phyloP scores from a whole-genome alignment of 192 early-diverging fungal species.

The Spizellomyces punctatus region DNA sequence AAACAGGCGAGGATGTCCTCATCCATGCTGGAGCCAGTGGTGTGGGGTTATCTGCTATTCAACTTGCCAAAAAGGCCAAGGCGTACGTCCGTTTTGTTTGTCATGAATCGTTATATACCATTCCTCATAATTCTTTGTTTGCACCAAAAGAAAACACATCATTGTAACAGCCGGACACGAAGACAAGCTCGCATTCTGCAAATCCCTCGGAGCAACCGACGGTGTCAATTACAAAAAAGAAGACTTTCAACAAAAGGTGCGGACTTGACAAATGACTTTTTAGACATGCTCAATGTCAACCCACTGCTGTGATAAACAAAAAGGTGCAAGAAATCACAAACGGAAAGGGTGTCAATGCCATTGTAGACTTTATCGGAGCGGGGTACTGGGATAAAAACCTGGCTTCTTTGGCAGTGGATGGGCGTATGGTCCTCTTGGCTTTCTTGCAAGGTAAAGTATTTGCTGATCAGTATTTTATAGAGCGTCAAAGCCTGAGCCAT shows the following conservation, averaged over 20 bases:
- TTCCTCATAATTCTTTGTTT: constrained; percentile 2
- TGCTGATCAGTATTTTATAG: not conserved
- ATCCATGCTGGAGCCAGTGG: constrained; percentile 90
- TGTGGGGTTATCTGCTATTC: constrained; percentile 85
- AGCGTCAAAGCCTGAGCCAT: not conserved
- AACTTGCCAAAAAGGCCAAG: constrained; percentile 72
- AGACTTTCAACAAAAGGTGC: constrained; percentile 59
- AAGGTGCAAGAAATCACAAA: constrained; percentile 69
- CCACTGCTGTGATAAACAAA: not conserved
- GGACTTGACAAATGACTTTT: not conserved
- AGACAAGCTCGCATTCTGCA: constrained; percentile 71
- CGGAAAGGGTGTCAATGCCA: constrained; percentile 74
- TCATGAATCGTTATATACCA: too few species aligned
- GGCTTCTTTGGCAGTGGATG: constrained; percentile 74
- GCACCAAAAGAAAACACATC: constrained; percentile 47
- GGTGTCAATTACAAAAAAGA: constrained; percentile 80
- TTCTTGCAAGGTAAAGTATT: constrained; percentile 65
- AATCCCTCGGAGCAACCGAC: constrained; percentile 74
- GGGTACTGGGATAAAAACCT: constrained; percentile 48
- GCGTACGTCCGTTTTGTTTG: constrained; percentile 26
- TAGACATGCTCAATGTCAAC: constrained; percentile 11
- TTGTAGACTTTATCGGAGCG: constrained; percentile 83
- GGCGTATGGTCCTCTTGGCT: constrained; percentile 81
- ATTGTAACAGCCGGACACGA: constrained; percentile 82
- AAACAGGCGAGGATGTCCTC: constrained; percentile 71